Percentiles rank a stretch among this genome's conserved stretches.
These are phyloP conservation scores for Earliella scabrosa DNA, from an alignment of 1,284 basidiomycete species.

Conservation along the genomic window DNA sequence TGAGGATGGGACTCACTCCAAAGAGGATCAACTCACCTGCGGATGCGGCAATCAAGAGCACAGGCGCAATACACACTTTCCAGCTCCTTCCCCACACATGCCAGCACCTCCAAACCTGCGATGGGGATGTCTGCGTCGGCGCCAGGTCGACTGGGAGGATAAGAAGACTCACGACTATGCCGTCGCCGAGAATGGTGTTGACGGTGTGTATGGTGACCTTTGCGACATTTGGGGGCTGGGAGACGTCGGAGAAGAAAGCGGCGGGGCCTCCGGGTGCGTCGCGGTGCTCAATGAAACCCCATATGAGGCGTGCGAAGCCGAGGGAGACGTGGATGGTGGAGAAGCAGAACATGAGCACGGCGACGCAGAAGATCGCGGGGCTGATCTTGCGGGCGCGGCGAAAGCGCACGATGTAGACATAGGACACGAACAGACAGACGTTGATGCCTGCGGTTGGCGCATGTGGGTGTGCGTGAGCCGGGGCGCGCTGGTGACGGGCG, in stretches of 20 bases:
- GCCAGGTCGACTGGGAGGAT: no score
- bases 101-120: conserved; percentile 42
- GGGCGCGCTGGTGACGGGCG: no score
- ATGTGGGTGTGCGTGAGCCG: no score
- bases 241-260: conserved; percentile 43
- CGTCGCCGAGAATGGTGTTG: conserved; percentile 42
- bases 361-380: conserved; percentile 37
- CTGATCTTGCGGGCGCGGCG: conserved; percentile 35
- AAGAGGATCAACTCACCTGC: conserved; percentile 31
- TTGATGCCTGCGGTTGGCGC: conserved; percentile 40
- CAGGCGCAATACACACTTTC: conserved; percentile 37
- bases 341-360: conserved; percentile 41
- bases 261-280: conserved; percentile 39
- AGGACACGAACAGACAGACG: conserved; percentile 40
- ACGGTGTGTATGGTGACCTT: conserved; percentile 44
- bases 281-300: conserved; percentile 41
- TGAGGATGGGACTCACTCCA: background rate
- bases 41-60: conserved; percentile 38
- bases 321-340: conserved; percentile 42
- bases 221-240: conserved; percentile 42
- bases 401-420: conserved; percentile 38
- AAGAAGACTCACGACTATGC: conserved; percentile 37
- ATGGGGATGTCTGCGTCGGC: background rate
- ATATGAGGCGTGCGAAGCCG: conserved; percentile 42
- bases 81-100: conserved; percentile 42